Evolutionary conservation across 208 protist genomes (phyloP), one percentile per base, ranked within the genome.

Genomic region (Leishmania aethiopica): DNA sequence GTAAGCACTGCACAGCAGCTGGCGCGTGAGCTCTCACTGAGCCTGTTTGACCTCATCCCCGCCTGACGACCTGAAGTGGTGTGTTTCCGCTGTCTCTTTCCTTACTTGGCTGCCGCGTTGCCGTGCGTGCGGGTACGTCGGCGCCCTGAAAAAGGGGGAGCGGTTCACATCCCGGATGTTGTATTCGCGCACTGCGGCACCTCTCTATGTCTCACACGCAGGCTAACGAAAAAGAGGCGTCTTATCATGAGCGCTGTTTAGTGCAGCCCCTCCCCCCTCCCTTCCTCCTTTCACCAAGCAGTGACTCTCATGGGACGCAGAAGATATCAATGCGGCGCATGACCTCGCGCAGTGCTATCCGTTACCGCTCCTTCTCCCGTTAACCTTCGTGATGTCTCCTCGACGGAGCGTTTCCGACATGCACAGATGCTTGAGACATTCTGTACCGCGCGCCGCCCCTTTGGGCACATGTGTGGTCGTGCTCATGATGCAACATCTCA

Each of bases 1-100:
- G 87, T 96, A 49, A 95, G 88, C 57, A 95, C 90, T 8, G 94
- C 94, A 6, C 81, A 93, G 72, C 80, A 86, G 35, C 87, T 97
- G 15, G 91, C 90, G 1, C 75, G 87, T 28, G 81, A 90, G 37
- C 83, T 97, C 17, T 88, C 82, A 28, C 72, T 97, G 37, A 93
- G 85, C 69, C 78, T 97, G 42, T 96, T 91, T 66, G 92, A 96
- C 67, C 88, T 97, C 45, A 94, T 97, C 74, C 94, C 94, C 1
- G 64, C 83, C 7, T 93, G 75, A 86, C 5, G 37, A n/a, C 57
- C 32, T 13, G 15, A 32, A 13, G 8, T n/a, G 70, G 4, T 17
- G 4, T 49, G 22, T 17, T 37, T 49, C 70, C 13, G 70, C 40
- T 37, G 10, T 74, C 55, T 74, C 25, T 53, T 25, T 74, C 13